These are phyloP conservation scores for Hymenoscyphus linearis DNA, from an alignment of 2,329 filamentous ascomycete species.

Conservation along the genomic window DNA sequence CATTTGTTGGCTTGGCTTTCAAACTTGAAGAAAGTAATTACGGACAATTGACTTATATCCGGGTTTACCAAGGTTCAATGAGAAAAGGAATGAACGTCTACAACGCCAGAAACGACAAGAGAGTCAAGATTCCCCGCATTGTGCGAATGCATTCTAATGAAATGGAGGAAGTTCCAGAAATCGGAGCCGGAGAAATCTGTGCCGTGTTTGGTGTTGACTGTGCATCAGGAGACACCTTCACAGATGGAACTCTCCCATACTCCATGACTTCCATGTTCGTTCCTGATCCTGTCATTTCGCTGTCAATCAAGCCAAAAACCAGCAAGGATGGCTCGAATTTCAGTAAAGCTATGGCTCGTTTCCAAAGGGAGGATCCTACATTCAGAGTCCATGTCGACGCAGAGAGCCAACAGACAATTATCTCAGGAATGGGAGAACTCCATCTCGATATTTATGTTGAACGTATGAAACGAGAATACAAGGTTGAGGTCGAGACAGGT, in stretches of 20 bases:
- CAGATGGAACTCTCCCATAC: constrained; percentile 86
- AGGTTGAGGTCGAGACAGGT: constrained; percentile 90
- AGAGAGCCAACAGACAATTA: constrained; percentile 94
- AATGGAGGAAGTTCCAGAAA: constrained; percentile 92
- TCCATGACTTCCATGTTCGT: constrained; percentile 98
- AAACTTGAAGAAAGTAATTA: constrained; percentile 99
- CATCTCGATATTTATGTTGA: constrained; percentile 97
- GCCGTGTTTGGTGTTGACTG: constrained; percentile 98
- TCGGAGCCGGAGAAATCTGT: constrained; percentile 95
- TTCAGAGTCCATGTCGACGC: constrained; percentile 91
- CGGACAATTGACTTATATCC: constrained; percentile 95
- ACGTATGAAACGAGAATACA: constrained; percentile 94
- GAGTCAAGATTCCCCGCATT: constrained; percentile 92
- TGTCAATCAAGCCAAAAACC: constrained; percentile 94
- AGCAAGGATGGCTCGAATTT: constrained; percentile 90
- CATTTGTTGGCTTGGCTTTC: constrained; percentile 94
- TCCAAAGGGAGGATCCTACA: constrained; percentile 96
- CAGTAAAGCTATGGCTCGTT: constrained; percentile 97
- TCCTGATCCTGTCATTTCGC: constrained; percentile 93
- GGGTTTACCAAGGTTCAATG: constrained; percentile 91
- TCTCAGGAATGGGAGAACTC: constrained; percentile 96
- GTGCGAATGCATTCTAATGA: constrained; percentile 99
- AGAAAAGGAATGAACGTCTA: constrained; percentile 85
- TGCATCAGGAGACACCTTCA: constrained; percentile 96
- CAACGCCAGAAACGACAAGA: constrained; percentile 92